A percentile compares a stretch with the other conserved stretches of the same genome.
Evolutionary conservation across 352 stramenopile genomes (phyloP).

Genomic region (Phytophthora vignae): DNA sequence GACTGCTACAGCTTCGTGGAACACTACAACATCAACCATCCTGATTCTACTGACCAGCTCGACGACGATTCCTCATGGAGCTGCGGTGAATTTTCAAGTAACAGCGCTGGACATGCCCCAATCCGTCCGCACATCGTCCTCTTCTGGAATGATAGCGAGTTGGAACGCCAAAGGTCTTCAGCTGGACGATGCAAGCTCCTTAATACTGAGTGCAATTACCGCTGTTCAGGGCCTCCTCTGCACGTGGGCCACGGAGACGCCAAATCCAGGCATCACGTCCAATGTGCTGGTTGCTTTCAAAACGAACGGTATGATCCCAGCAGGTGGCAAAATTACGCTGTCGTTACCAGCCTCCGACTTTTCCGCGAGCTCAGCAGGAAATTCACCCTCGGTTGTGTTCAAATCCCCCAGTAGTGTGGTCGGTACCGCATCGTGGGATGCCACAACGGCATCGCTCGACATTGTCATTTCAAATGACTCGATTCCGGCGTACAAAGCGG

Average conservation of each 20-base stretch:
- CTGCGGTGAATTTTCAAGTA: slow-evolving; percentile 44
- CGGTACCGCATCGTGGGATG: slow-evolving; percentile 37
- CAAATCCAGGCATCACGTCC: slow-evolving; percentile 59
- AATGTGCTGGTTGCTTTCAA: slow-evolving; percentile 51
- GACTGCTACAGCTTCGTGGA: slow-evolving; percentile 53
- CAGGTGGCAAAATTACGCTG: slow-evolving; percentile 48
- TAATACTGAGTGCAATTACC: slow-evolving; percentile 47
- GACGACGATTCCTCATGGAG: slow-evolving; percentile 36
- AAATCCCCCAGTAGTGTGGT: slow-evolving; percentile 28
- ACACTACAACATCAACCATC: slow-evolving; percentile 39
- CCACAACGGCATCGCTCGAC: slow-evolving; percentile 14
- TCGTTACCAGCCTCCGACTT: slow-evolving; percentile 50
- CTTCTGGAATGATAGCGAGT: slow-evolving; percentile 50
- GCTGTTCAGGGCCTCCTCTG: slow-evolving; percentile 46
- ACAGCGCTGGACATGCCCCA: slow-evolving; percentile 55
- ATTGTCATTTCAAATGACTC: slow-evolving; percentile 26
- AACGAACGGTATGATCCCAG: slow-evolving; percentile 54
- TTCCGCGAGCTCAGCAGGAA: slow-evolving; percentile 31
- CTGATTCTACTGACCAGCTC: slow-evolving; percentile 47
- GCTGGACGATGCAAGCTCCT: slow-evolving; percentile 46
- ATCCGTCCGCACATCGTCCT: slow-evolving; percentile 43
- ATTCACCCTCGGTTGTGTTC: slow-evolving; percentile 35
- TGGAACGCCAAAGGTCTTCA: slow-evolving; percentile 48
- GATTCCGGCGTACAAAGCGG: slow-evolving; percentile 44
- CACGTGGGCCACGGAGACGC: slow-evolving; percentile 46